Conservation (phyloP, 352 stramenopile species). For the Pythium guiyangense region DNA sequence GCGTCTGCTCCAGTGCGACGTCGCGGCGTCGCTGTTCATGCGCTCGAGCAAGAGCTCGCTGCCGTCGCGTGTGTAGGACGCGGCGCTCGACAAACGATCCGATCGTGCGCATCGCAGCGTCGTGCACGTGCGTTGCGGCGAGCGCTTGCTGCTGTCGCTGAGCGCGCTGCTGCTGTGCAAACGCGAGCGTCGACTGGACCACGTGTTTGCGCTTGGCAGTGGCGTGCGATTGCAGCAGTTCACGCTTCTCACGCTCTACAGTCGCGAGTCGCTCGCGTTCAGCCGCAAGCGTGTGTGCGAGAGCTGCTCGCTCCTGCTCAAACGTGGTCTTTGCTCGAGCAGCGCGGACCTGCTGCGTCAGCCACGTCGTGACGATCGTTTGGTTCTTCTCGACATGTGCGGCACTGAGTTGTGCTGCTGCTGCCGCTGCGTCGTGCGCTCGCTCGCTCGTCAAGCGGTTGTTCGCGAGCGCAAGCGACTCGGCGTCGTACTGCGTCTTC, state of each 20-base stretch:
- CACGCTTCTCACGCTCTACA: constrained; percentile 1
- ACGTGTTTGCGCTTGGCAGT: constrained; percentile 8
- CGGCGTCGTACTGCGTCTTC: constrained; percentile 17
- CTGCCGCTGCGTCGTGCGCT: constrained; percentile 10
- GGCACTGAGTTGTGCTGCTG: constrained; percentile 8
- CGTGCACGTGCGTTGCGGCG: constrained; percentile 12
- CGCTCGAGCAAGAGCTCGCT: constrained; percentile 13
- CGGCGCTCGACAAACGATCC: constrained; percentile 18
- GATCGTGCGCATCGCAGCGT: constrained; percentile 6
- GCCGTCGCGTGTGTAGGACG: constrained; percentile 15
- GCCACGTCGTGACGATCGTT: constrained; percentile 27
- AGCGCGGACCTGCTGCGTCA: constrained; percentile 19
- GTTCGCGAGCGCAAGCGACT: constrained; percentile 14
- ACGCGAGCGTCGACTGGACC: constrained; percentile 11
- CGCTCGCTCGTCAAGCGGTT: constrained; percentile 20
- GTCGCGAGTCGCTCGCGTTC: neutral
- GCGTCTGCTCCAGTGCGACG: constrained; percentile 16
- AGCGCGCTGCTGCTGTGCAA: constrained; percentile 9
- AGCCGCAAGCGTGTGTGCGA: neutral
- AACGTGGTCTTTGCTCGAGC: neutral
- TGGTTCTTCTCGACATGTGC: constrained; percentile 22
- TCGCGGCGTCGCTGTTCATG: constrained; percentile 17
- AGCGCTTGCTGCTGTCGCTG: constrained; percentile 12
- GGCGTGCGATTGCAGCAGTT: constrained; percentile 1
- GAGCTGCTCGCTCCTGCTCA: neutral